Base-by-base conservation (phyloP, 2,329 filamentous ascomycete species). In the Fusarium mexicanum region DNA sequence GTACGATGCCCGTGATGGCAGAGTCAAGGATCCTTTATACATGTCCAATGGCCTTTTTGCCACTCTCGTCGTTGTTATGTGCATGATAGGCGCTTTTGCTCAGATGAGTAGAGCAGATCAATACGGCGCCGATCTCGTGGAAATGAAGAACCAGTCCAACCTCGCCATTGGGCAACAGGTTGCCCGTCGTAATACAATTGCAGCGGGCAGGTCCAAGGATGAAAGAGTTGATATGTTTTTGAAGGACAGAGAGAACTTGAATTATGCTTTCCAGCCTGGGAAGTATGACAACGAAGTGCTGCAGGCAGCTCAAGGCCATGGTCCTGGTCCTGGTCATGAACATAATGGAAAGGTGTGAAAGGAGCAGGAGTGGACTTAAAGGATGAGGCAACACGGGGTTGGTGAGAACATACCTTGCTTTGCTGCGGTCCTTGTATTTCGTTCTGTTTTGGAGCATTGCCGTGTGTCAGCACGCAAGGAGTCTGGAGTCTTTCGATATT, bases 41-140 rank as follows among this genome's bases (percentile, higher is more conserved):
- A 91, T 96, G 83, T 93, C 92, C 67, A 97, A 98, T 79, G 90
- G 91, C 47, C 88, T 91, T 18, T 98, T 98, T 79, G 89, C 89
- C 11, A 74, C 79, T 18, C 82, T 97, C n/a, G 84, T 98, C 7
- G 84, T 94, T 37, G 83, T 91, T 8, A 86, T 95, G 41, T 89
- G 93, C 18, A 84, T 93, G 17, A 82, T 95, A 17, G 94, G 92
- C 2, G 91, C 91, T 24, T 87, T 94, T 69, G 88, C 91, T 17
- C 94, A 98, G 82, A 91, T 91, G 41, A 91, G 90, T 7, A 87
- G 93, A 70, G 92, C 93, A 18, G 91, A 88, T 46, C 87, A 88
- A 38, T 87, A 89, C 64, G 90, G 91, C 4, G 83, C 87, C 14
- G 88, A 87, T 35, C 86, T 94, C 51, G 83, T 95, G 50, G 91